Evolutionary conservation across 2,329 filamentous ascomycete species (phyloP).

Genomic region (Leptographium radiaticola): DNA sequence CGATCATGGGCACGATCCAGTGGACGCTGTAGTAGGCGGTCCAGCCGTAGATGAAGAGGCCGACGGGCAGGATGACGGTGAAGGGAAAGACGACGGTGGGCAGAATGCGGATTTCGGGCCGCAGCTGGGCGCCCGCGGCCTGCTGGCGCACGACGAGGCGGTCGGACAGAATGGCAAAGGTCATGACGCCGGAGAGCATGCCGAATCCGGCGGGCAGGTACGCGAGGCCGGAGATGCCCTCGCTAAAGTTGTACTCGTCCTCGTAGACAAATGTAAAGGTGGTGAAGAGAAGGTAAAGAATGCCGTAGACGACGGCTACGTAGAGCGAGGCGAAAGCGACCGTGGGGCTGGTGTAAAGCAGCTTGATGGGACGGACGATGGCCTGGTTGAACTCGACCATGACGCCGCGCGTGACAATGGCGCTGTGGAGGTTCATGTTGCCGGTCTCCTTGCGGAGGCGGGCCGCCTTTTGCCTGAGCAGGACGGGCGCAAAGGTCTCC

Average conservation of each 20-base stretch:
- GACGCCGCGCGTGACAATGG: slow-evolving; percentile 9
- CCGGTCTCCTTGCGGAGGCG: slow-evolving; percentile 24
- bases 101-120: no score
- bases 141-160: no score
- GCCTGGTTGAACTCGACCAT: not conserved
- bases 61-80: no score
- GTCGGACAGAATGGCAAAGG: slow-evolving; percentile 22
- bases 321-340: slow-evolving; percentile 37
- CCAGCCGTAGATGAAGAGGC: not conserved
- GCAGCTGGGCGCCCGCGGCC: no score
- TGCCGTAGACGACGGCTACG: slow-evolving; percentile 40
- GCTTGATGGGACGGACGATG: slow-evolving; percentile 26
- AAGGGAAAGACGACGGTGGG: no score
- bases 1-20: not conserved
- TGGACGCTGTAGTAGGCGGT: not conserved
- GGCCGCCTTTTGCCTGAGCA: slow-evolving; percentile 23
- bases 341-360: slow-evolving; percentile 41
- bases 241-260: slow-evolving; percentile 34
- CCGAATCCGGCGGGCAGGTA: slow-evolving; percentile 39
- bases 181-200: slow-evolving; percentile 26
- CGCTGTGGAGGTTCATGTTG: slow-evolving; percentile 17
- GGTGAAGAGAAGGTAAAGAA: slow-evolving; percentile 41
- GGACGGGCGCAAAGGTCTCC: slow-evolving; percentile 4
- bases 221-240: slow-evolving; percentile 29
- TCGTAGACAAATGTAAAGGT: slow-evolving; percentile 39